Evolutionary conservation across 108 stramenopile species (phyloP), one percentile per base, ranked within the genome.

Genomic region (Pseudonitzschia pungens): DNA sequence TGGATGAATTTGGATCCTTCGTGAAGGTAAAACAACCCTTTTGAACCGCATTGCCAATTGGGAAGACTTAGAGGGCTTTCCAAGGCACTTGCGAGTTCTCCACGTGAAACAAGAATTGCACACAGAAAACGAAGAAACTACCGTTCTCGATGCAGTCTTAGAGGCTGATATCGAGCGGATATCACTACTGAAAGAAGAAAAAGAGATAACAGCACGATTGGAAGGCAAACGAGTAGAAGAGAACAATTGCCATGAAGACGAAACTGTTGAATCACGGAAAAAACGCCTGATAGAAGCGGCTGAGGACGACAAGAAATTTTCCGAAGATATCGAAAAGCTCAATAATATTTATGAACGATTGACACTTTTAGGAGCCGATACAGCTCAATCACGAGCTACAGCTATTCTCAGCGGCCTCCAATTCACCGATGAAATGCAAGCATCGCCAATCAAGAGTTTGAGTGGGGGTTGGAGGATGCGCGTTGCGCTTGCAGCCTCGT

Each of bases 381-480:
- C 95, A 40, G 96, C 98, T 3, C 89, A 97, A 80, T 81, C 94
- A 51, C 77, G 90, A 14, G 98, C 98, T 4, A 76, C 91, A 27
- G 86, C 85, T 57, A 97, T 98, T 56, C 74, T 98, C 32, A 82
- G 76, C 24, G 98, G 98, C 0, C 73, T 98, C 21, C 97, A 97
- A 76, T 98, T 98, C 76, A 96, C 93, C 28, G 83, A 83, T 36
- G 79, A 76, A 9, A 97, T 97, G 97, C 96, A 97, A 83, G 71
- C 40, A 33, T 81, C 89, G 60, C 89, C 93, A 22, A 93, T 95
- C 2, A 92, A 90, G 24, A 87, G 90, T 26, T 80, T 98, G 22
- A 86, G 83, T 14, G 98, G 98, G 68, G 99, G 99, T 9, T 99
- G 99, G 99, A 71, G 98, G 43, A 99, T 99, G 99, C 88, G 99